Evolutionary conservation across 352 stramenopile genomes (phyloP).

Genomic region (Phytophthora sojae): DNA sequence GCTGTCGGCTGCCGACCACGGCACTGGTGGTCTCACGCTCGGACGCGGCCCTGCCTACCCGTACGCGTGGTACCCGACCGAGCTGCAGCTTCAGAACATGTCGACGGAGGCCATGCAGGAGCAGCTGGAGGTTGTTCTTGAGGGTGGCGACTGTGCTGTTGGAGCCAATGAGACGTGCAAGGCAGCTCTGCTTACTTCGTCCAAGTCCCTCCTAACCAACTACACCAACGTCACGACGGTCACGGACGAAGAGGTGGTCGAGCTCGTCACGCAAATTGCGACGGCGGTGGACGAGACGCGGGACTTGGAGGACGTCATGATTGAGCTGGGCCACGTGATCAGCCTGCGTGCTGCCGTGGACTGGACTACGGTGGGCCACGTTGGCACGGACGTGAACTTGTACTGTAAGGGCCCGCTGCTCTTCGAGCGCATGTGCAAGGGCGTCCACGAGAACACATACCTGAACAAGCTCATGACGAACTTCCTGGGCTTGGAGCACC

Average conservation of each 20-base stretch:
- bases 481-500: constrained; percentile 70
- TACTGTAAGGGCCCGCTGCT: constrained; percentile 73
- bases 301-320: constrained; percentile 54
- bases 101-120: constrained; percentile 66
- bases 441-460: constrained; percentile 73
- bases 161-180: constrained; percentile 59
- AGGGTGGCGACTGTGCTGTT: constrained; percentile 30
- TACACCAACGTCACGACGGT: constrained; percentile 68
- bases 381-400: constrained; percentile 76
- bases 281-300: constrained; percentile 54
- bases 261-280: constrained; percentile 44
- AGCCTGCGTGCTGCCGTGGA: constrained; percentile 51
- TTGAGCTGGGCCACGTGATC: constrained; percentile 65
- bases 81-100: constrained; percentile 61
- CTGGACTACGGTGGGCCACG: constrained; percentile 75
- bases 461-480: constrained; percentile 82
- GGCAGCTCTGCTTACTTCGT: constrained; percentile 38
- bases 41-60: constrained; percentile 39
- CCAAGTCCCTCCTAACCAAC: constrained; percentile 52
- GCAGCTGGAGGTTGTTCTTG: not conserved
- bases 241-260: constrained; percentile 32
- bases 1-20: constrained; percentile 69
- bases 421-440: constrained; percentile 74
- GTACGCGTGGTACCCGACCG: constrained; percentile 63
- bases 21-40: constrained; percentile 68